These are phyloP conservation scores for Carex kokanica DNA, from an alignment of 176 grass and related monocot species.

Conservation along the genomic window DNA sequence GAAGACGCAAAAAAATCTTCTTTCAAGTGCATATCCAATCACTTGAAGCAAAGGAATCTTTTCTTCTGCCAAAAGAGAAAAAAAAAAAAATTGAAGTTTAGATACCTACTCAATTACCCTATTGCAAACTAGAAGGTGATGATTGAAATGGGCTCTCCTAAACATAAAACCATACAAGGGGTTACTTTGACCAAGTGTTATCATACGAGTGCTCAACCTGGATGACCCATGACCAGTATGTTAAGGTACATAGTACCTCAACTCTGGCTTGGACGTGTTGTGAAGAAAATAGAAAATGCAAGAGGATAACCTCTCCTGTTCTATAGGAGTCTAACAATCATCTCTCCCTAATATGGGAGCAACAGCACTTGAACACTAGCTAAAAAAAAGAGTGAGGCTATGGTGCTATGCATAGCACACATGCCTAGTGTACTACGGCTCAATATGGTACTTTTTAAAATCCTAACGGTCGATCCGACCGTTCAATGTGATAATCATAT, in stretches of 20 bases:
- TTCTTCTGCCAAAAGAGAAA: not conserved
- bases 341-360: not conserved
- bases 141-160: not conserved
- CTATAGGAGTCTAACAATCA: not conserved
- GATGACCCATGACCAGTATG: not conserved
- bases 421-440: no score
- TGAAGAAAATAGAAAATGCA: not conserved
- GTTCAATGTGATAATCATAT: no score
- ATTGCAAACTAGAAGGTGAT: not conserved
- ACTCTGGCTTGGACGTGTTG: not conserved
- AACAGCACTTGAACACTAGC: not conserved
- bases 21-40: constrained; percentile 5
- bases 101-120: not conserved
- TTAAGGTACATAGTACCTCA: not conserved
- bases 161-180: not conserved
- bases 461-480: no score
- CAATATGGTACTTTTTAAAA: no score
- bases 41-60: constrained; percentile 24
- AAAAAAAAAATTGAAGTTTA: not conserved
- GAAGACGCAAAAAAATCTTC: constrained; percentile 2
- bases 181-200: not conserved
- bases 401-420: no score
- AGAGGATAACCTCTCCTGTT: not conserved
- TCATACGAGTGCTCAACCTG: not conserved
- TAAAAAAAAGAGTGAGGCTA: no score